Evolutionary conservation across 805 yeast species (phyloP).

Genomic region (Schwanniomyces vanrijiae): DNA sequence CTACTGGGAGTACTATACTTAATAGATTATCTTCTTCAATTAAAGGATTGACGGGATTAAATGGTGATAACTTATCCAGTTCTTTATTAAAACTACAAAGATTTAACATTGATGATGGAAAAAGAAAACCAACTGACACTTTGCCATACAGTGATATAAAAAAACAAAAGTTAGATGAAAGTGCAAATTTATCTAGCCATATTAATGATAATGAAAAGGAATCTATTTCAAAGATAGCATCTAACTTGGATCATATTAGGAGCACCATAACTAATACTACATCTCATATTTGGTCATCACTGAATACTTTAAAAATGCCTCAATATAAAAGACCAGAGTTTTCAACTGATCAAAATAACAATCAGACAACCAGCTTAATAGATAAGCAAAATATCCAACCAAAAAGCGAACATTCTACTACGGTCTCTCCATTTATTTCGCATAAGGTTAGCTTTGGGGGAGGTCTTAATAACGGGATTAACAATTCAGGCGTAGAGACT

Average conservation of each 20-base stretch:
- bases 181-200: too few relatives aligned
- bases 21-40: constrained; percentile 6
- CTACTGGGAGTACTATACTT: constrained; percentile 3
- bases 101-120: constrained; percentile 2
- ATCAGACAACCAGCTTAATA: neutral
- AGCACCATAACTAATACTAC: constrained; percentile 8
- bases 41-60: neutral
- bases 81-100: constrained; percentile 9
- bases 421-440: constrained; percentile 31
- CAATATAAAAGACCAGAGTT: constrained; percentile 20
- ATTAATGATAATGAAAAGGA: constrained; percentile 6
- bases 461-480: constrained; percentile 3
- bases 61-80: constrained; percentile 1
- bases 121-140: constrained; percentile 3
- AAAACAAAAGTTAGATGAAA: constrained; percentile 2
- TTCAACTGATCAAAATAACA: neutral
- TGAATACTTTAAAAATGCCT: constrained; percentile 21
- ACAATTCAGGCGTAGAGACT: neutral
- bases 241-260: constrained; percentile 14
- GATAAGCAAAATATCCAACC: neutral
- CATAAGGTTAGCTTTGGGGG: constrained; percentile 19
- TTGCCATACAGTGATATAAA: constrained; percentile 1
- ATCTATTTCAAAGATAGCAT: constrained; percentile 10
- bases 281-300: constrained; percentile 8
- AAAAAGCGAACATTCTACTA: constrained; percentile 14